phyloP scores from a whole-genome alignment of 352 stramenopile genomes.

The Pythium grandisporangium region DNA sequence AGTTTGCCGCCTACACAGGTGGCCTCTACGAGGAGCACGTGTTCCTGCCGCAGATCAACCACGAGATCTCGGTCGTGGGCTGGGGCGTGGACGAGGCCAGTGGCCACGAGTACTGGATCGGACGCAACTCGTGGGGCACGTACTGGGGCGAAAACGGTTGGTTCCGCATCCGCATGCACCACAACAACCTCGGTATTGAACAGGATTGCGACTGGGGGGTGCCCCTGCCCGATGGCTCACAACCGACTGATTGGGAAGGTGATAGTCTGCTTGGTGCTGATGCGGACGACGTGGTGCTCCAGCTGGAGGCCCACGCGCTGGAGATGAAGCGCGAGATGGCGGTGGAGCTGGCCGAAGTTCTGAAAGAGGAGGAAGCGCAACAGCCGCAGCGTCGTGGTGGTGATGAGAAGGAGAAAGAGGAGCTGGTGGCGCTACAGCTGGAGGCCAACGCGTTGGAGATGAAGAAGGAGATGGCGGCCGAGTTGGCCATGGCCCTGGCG shows the following conservation, averaged over 20 bases:
- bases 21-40: constrained; percentile 82
- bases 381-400: too few species aligned
- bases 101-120: constrained; percentile 89
- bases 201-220: constrained; percentile 86
- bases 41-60: constrained; percentile 78
- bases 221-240: constrained; percentile 69
- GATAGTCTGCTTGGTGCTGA: not conserved
- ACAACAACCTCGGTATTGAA: constrained; percentile 88
- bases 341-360: too few species aligned
- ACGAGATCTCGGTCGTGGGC: constrained; percentile 86
- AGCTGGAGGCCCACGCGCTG: not conserved
- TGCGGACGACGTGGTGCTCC: constrained; percentile 3
- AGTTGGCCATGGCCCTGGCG: not conserved
- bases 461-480: constrained; percentile 3
- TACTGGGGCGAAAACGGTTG: constrained; percentile 92
- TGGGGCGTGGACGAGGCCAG: constrained; percentile 84
- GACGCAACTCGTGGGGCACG: constrained; percentile 88
- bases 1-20: constrained; percentile 72
- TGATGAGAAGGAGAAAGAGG: too few species aligned
- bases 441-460: constrained; percentile 3
- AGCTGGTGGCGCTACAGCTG: too few species aligned
- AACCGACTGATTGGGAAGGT: constrained; percentile 21
- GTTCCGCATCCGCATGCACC: constrained; percentile 87
- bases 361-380: too few species aligned
- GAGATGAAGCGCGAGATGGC: constrained; percentile 6